Evolutionary conservation across 2,329 filamentous ascomycete genomes (phyloP).

Genomic region (Sporothrix variecibatus): DNA sequence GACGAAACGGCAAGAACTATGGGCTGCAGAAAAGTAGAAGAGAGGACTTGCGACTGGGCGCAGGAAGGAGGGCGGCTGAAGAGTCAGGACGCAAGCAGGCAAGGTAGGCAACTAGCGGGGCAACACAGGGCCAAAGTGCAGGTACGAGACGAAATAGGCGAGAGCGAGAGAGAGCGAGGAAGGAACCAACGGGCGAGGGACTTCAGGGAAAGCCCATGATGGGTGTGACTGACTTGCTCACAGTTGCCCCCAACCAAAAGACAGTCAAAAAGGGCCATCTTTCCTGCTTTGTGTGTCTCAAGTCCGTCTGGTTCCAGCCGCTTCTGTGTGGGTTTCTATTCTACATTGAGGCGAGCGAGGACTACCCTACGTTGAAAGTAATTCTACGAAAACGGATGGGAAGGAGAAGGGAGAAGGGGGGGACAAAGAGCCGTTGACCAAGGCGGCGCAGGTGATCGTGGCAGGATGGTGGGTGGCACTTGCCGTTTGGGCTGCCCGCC

Average conservation of each 20-base stretch:
- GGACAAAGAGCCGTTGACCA: slow-evolving; percentile 20
- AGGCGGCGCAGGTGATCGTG: slow-evolving; percentile 13
- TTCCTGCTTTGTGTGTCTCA: slow-evolving; percentile 13
- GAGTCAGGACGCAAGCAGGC: background rate
- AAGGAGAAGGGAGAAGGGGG: background rate
- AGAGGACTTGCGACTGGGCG: background rate
- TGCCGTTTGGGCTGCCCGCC: background rate
- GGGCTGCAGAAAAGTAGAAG: background rate
- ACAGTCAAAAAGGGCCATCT: slow-evolving; percentile 3
- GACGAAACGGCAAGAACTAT: background rate
- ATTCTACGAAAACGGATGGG: background rate
- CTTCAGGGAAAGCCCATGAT: background rate
- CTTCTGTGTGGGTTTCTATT: background rate
- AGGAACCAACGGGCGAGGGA: background rate
- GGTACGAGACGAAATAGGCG: background rate
- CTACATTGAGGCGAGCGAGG: background rate
- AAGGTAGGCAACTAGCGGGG: slow-evolving; percentile 15
- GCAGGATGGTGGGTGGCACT: slow-evolving; percentile 16
- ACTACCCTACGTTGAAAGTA: background rate
- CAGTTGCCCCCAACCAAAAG: background rate
- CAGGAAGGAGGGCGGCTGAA: slow-evolving; percentile 6
- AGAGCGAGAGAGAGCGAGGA: background rate
- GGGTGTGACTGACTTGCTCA: slow-evolving; percentile 10
- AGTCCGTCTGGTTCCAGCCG: background rate
- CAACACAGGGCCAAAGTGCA: background rate